These are phyloP conservation scores for Circinella minor DNA, from an alignment of 371 early-diverging fungal genomes.

Conservation along the genomic window DNA sequence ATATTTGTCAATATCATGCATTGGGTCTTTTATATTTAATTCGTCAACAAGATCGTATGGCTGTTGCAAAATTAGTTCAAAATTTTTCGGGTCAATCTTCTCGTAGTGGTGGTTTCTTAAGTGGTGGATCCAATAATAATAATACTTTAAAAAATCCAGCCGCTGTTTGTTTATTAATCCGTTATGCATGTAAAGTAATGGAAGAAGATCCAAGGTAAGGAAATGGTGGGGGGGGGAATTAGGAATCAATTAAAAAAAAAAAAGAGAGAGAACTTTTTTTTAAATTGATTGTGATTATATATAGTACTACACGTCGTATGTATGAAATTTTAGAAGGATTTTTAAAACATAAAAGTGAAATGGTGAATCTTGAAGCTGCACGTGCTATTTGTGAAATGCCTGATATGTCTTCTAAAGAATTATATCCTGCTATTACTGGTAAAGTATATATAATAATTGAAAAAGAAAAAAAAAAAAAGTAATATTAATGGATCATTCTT, in stretches of 20 bases:
- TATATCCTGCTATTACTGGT: slow-evolving; percentile 91
- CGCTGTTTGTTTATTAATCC: slow-evolving; percentile 91
- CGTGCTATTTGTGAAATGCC: slow-evolving; percentile 92
- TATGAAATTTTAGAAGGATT: slow-evolving; percentile 88
- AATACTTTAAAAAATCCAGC: slow-evolving; percentile 78
- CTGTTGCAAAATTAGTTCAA: slow-evolving; percentile 94
- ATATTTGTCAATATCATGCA: slow-evolving; percentile 96
- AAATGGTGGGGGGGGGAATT: too few species aligned
- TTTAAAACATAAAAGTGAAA: slow-evolving; percentile 93
- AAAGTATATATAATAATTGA: slow-evolving; percentile 10
- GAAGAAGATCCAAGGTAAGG: slow-evolving; percentile 80
- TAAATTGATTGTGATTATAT: background rate
- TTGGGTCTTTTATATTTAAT: slow-evolving; percentile 93
- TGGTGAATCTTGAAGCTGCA: slow-evolving; percentile 97
- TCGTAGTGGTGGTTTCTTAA: slow-evolving; percentile 50
- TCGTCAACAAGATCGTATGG: slow-evolving; percentile 97
- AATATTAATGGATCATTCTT: background rate
- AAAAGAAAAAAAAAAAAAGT: background rate
- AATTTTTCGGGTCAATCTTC: slow-evolving; percentile 64
- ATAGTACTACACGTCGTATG: slow-evolving; percentile 71
- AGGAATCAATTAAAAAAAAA: too few species aligned
- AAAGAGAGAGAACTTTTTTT: background rate
- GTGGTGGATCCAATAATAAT: slow-evolving; percentile 40
- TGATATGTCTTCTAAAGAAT: slow-evolving; percentile 81
- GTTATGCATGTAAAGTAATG: slow-evolving; percentile 94